These are phyloP conservation scores for Bipolaris sorokiniana DNA, from an alignment of 2,329 filamentous ascomycete species.

Conservation along the genomic window DNA sequence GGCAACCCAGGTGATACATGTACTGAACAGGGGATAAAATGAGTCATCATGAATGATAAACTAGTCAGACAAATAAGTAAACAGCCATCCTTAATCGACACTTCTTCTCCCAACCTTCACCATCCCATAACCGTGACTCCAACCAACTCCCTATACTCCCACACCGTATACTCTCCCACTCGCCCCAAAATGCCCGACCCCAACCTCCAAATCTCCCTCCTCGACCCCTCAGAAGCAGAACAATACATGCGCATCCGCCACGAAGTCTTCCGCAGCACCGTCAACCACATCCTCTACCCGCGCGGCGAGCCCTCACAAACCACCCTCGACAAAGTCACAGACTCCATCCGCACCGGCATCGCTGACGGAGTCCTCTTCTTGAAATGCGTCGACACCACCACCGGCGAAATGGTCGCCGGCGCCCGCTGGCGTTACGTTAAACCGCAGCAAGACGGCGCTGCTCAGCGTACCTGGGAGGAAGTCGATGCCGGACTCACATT, in stretches of 20 bases:
- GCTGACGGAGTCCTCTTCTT: conserved; percentile 36
- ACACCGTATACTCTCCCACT: no score
- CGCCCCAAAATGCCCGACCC: conserved; percentile 25
- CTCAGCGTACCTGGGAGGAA: conserved; percentile 34
- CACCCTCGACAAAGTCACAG: conserved; percentile 33
- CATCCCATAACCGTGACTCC: background rate
- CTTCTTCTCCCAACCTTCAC: background rate
- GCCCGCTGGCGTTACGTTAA: conserved; percentile 38
- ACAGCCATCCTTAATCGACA: background rate
- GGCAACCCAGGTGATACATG: background rate
- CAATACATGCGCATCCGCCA: conserved; percentile 43
- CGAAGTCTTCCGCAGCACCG: conserved; percentile 36
- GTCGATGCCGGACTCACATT: conserved; percentile 31
- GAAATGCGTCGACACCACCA: conserved; percentile 37
- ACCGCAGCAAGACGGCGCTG: conserved; percentile 22
- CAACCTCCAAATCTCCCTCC: conserved; percentile 35
- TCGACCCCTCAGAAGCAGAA: conserved; percentile 36
- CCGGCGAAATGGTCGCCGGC: conserved; percentile 37
- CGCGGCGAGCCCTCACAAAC: conserved; percentile 34
- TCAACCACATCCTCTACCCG: conserved; percentile 46
- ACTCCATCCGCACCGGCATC: conserved; percentile 31
- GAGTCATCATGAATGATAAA: background rate
- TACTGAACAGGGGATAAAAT: conserved; percentile 4
- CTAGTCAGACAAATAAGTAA: background rate
- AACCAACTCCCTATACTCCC: background rate